Evolutionary conservation across 768 basidiomycete species (phyloP).

Genomic region (Boletus sensibilis): DNA sequence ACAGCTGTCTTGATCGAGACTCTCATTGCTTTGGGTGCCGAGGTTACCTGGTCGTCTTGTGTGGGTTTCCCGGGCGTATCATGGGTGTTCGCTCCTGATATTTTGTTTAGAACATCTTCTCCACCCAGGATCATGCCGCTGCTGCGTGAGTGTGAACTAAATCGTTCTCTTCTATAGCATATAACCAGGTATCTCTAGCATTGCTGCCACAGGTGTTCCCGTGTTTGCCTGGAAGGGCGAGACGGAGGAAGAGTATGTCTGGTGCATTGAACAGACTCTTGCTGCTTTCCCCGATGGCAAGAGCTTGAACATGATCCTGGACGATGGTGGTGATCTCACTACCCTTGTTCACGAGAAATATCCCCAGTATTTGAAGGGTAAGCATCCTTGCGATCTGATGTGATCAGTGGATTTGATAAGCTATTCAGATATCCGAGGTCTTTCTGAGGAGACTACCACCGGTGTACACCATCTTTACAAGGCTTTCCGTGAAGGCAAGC

Average conservation of each 20-base stretch:
- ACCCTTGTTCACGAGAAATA: conserved; percentile 93
- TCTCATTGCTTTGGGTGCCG: conserved; percentile 89
- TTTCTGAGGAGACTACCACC: conserved; percentile 99
- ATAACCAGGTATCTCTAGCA: conserved; percentile 44
- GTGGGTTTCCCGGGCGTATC: conserved; percentile 43
- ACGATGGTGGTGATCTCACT: conserved; percentile 98
- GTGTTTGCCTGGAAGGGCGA: conserved; percentile 99
- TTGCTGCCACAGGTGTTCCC: conserved; percentile 96
- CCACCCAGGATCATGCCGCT: conserved; percentile 99
- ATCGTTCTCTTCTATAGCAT: neutral
- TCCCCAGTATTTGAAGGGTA: conserved; percentile 82
- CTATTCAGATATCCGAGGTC: conserved; percentile 73
- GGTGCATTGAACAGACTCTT: conserved; percentile 98
- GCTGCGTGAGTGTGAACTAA: conserved; percentile 66
- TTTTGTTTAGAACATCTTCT: conserved; percentile 87
- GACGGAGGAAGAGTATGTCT: conserved; percentile 96
- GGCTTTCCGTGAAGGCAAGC: conserved; percentile 90
- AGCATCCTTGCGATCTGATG: conserved; percentile 9
- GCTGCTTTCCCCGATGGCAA: conserved; percentile 82
- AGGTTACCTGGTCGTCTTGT: conserved; percentile 98
- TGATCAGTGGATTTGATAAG: neutral
- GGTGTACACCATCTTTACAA: conserved; percentile 99
- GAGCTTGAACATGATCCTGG: conserved; percentile 96
- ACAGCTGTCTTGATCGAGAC: conserved; percentile 99
- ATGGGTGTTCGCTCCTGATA: neutral